Evolutionary conservation across 2,329 filamentous ascomycete genomes (phyloP), one percentile per base, ranked within the genome.

Genomic region (Fusarium tuaranense): DNA sequence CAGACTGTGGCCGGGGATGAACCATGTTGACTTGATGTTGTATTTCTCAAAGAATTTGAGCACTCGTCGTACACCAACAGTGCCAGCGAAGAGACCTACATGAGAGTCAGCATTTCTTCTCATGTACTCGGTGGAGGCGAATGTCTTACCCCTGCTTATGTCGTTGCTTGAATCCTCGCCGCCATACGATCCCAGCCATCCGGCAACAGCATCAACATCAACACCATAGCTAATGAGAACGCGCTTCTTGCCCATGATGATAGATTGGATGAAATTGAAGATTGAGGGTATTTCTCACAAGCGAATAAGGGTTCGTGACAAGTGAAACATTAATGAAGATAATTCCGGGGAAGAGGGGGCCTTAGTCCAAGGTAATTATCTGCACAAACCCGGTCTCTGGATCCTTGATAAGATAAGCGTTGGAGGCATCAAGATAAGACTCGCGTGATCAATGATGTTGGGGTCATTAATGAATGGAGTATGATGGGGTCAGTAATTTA

Each of bases 161-260:
- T 67, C 62, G 78, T 88, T 93, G 2, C 89, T 90, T 9, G 89
- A 92, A 79, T 95, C 92, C 80, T 94, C 89, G 41, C 93, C 92
- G 18, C 92, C 92, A 77, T 95, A 95, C 0, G 90, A 93, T 1
- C 93, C 93, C 1, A 95, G 85, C 93, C 93, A 95, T 10, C 93
- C 92, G 2, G 92, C 90, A 2, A 94, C 91, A n/a, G 92, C 92
- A 73, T 95, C 92, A 30, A 95, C 91, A 71, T 95, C 93, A 27
- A 94, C 91, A 4, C 92, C 91, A 76, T 93, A 94, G 74, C 88
- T 86, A 32, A 81, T 77, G 55, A 83, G 79, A 71, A 83, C 82
- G 12, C 81, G 79, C 74, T 83, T 83, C 74, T 82, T 82, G 59
- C 76, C 80, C 82, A 83, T 83, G 9, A 3, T 60, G 9, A 22